phyloP scores from a whole-genome alignment of 306 rosid genomes.

The Psophocarpus tetragonolobus region DNA sequence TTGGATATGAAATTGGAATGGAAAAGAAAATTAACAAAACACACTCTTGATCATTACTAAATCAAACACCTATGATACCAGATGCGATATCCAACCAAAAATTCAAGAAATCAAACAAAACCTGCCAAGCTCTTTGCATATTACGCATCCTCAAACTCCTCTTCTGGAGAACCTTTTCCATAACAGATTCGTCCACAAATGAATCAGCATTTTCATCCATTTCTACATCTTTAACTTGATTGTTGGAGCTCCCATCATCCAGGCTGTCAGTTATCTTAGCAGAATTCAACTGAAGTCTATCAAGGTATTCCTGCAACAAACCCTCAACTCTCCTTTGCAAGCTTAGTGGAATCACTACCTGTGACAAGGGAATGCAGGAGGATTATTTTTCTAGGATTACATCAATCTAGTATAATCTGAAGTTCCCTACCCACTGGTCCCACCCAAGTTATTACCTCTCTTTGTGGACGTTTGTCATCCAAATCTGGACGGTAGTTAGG shows the following conservation, averaged over 20 bases:
- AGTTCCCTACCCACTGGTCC: not conserved
- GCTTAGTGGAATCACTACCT: slow-evolving; percentile 87
- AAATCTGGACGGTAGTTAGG: slow-evolving; percentile 97
- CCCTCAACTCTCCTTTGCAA: slow-evolving; percentile 97
- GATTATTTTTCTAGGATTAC: slow-evolving; percentile 16
- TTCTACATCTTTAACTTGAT: slow-evolving; percentile 49
- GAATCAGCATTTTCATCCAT: slow-evolving; percentile 58
- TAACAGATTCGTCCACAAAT: slow-evolving; percentile 79
- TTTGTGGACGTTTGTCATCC: slow-evolving; percentile 98
- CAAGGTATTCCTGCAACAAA: slow-evolving; percentile 85
- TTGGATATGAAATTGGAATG: not conserved
- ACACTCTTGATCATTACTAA: slow-evolving; percentile 6
- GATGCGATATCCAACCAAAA: slow-evolving; percentile 12
- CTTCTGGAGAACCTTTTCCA: slow-evolving; percentile 96
- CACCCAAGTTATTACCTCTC: slow-evolving; percentile 67
- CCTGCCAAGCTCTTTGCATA: slow-evolving; percentile 97
- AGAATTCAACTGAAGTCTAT: slow-evolving; percentile 59
- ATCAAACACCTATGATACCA: slow-evolving; percentile 4
- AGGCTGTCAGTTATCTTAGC: slow-evolving; percentile 42
- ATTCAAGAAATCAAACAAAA: slow-evolving; percentile 35
- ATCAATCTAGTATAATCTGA: slow-evolving; percentile 25
- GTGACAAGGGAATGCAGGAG: slow-evolving; percentile 22
- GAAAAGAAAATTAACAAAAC: slow-evolving; percentile 14
- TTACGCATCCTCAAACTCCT: slow-evolving; percentile 92
- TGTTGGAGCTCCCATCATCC: slow-evolving; percentile 46